Base-by-base conservation (phyloP, 495 filamentous ascomycete genomes). In the Oidiodendron maius region DNA sequence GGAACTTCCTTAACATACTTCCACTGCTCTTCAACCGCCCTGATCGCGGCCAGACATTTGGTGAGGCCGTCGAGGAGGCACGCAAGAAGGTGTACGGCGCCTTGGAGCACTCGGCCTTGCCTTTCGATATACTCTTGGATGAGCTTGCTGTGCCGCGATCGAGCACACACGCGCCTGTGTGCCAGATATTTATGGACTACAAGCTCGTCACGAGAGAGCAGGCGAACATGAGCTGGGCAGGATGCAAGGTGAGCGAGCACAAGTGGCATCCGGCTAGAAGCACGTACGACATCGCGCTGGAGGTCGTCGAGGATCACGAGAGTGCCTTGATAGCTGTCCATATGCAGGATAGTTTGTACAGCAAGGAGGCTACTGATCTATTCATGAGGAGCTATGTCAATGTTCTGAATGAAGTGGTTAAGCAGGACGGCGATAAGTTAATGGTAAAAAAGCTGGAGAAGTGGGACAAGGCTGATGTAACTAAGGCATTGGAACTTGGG, bases 41-140 rank as follows among this genome's bases (percentile, higher is more conserved):
- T 3, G 11, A 56, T 15, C 4, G 23, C 3, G 13, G 17, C 10
- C 44, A 55, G 18, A 22, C 48, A 2, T 63, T 63, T 39, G 13
- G 12, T 1, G 20, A 44, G 9, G 16, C 30, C 1, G 10, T 50
- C 0, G 17, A 46, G 18, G 51, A 47, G 0, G 16, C 41, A 2
- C 3, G 43, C 0, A 21, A 8, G 1, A 51, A 48, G n/a, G 42
- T 30, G 1, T 39, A 45, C 2, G 8, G 18, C 2, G 51, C 51
- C 6, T 1, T 58, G 1, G 22, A 18, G 2, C 23, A 57, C 17
- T 72, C 71, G 0, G 41, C 51, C 2, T 40, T 76, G 0, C 75
- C 76, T 3, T 72, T 75, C 38, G 64, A 76, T 40, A 55, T 70
- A 0, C 20, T 78, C 0, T 52, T 80, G 0, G 50, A 64, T 0